Evolutionary conservation across 805 yeast species (phyloP).

Genomic region (Wickerhamomyces bisporus): DNA sequence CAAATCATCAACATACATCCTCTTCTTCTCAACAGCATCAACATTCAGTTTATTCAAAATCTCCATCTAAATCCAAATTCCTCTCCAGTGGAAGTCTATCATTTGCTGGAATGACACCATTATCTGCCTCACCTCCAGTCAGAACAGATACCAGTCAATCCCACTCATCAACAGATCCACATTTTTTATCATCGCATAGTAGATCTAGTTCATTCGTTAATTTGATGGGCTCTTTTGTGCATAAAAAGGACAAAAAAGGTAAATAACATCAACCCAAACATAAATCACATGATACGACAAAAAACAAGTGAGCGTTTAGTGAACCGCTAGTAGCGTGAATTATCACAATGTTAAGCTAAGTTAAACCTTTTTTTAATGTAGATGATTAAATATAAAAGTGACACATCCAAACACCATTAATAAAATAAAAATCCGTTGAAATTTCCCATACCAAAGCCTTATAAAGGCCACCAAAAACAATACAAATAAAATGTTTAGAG

Average conservation of each 20-base stretch:
- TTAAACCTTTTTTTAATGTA: no score
- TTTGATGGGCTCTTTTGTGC: slow-evolving; percentile 20
- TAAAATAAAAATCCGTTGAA: no score
- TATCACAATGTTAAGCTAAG: no score
- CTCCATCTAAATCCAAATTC: slow-evolving; percentile 9
- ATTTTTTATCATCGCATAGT: slow-evolving; percentile 6
- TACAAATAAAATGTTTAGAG: slow-evolving; percentile 97
- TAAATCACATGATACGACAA: neutral
- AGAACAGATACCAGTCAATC: slow-evolving; percentile 3
- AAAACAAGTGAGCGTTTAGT: no score
- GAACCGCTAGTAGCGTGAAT: no score
- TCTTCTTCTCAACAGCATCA: neutral
- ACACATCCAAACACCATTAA: neutral
- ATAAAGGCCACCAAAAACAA: no score
- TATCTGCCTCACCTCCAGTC: slow-evolving; percentile 7
- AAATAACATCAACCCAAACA: neutral
- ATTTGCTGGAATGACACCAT: slow-evolving; percentile 7
- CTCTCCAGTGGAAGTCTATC: neutral
- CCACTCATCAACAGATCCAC: neutral
- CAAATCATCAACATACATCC: neutral
- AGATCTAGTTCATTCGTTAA: slow-evolving; percentile 24
- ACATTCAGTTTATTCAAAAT: slow-evolving; percentile 3
- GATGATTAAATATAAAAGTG: no score
- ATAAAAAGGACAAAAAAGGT: slow-evolving; percentile 18
- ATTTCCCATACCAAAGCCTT: no score